Base-by-base conservation (phyloP, 2,329 filamentous ascomycete genomes). In the Stachybotrys chlorohalonatus region DNA sequence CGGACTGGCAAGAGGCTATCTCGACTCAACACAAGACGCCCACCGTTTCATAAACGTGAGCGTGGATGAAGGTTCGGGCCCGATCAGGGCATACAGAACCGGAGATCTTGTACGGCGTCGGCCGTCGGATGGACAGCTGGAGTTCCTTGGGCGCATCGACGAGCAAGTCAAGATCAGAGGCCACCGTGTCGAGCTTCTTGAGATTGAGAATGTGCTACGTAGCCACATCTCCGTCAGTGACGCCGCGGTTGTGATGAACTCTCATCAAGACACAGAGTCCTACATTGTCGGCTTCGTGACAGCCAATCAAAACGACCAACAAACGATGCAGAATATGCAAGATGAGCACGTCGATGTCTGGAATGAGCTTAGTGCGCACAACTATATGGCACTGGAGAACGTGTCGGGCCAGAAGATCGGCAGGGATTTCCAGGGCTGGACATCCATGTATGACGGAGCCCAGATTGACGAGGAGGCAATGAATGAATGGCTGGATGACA, bases 111-210 rank as follows among this genome's bases (percentile, higher is more conserved):
- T 68, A 3, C 64, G 63, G 42, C 76, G 76, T 30, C 63, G 71
- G 31, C 60, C 9, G 17, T 47, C 64, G 0, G 68, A 76, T 51
- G 72, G 73, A 0, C 64, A 63, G 13, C 62, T 80, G 9, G 59
- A 68, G 0, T 79, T 73, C 52, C 59, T 78, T 32, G 79, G 78
- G 48, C 70, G 81, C 13, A 81, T 79, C 57, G 81, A 84, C 58
- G 73, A 72, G 0, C 81, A 84, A 61, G 73, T 83, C 52, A 85
- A 85, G 63, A 66, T 84, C 7, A 73, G 75, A n/a, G 84, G 84
- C 24, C 82, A 76, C 56, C 66, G 80, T 52, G 70, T 81, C 49
- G 84, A 79, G 65, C 69, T 79, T n/a, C 61, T 57, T 0, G 64
- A 65, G 49, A 45, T 66, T 9, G 64, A 65, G 47, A 47, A 47